Evolutionary conservation across 768 basidiomycete genomes (phyloP).

Genomic region (Austroboletus eburneus): DNA sequence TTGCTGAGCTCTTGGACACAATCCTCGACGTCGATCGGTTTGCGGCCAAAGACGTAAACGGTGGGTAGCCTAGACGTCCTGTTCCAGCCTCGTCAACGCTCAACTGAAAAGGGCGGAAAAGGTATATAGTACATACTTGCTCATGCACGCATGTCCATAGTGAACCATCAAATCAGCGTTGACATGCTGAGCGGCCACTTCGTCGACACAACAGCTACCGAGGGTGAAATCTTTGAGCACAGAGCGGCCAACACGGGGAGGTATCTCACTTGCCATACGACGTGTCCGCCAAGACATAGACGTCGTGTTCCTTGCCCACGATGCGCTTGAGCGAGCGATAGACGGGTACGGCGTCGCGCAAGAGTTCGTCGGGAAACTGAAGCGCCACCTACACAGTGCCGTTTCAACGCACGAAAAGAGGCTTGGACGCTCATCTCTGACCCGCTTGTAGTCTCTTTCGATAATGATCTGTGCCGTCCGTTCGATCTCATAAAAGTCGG

Average conservation of each 20-base stretch:
- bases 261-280: constrained; percentile 83
- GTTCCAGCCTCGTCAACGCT: constrained; percentile 1
- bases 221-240: background rate
- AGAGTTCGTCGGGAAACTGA: constrained; percentile 93
- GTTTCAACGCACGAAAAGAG: background rate
- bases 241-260: background rate
- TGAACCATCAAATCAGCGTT: constrained; percentile 90
- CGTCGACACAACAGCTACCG: constrained; percentile 89
- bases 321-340: constrained; percentile 59
- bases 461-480: constrained; percentile 60
- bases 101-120: background rate
- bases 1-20: constrained; percentile 43
- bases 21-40: constrained; percentile 50
- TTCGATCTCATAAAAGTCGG: constrained; percentile 71
- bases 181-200: constrained; percentile 91
- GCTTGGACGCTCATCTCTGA: constrained; percentile 30
- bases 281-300: constrained; percentile 95
- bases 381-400: constrained; percentile 63
- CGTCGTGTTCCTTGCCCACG: constrained; percentile 46
- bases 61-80: constrained; percentile 88
- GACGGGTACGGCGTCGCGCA: constrained; percentile 82
- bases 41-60: constrained; percentile 86
- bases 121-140: constrained; percentile 54
- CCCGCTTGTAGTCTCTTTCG: constrained; percentile 64
- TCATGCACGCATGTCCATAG: constrained; percentile 95